Percentiles rank a stretch among this genome's conserved stretches.
Conservation (phyloP, 148 eudicot genomes). For the Tetragonia tetragonoides region DNA sequence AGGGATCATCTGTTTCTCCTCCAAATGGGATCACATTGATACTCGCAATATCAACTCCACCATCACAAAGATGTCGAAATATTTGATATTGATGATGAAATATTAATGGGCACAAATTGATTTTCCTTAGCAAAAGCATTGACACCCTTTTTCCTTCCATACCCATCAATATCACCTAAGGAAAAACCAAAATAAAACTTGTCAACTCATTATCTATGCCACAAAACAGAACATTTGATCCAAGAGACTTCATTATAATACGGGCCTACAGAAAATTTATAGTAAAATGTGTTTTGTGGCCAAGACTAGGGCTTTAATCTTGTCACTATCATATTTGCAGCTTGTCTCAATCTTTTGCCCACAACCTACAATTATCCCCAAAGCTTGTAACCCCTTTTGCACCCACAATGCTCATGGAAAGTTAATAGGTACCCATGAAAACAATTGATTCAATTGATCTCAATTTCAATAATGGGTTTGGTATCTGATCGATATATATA, state of each 20-base stretch:
- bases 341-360: no score
- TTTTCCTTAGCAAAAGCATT: slow-evolving; percentile 20
- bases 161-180: slow-evolving; percentile 1
- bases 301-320: no score
- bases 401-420: not conserved
- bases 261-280: no score
- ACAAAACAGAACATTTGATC: not conserved
- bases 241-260: no score
- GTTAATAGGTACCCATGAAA: no score
- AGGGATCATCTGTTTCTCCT: slow-evolving; percentile 40
- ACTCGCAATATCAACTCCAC: slow-evolving; percentile 8
- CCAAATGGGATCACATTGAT: slow-evolving; percentile 27
- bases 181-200: not conserved
- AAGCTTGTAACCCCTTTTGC: not conserved
- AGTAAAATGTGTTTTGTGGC: no score
- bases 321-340: no score
- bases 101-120: slow-evolving; percentile 2
- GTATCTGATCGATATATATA: not conserved
- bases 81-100: not conserved
- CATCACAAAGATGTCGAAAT: slow-evolving; percentile 11
- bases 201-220: not conserved
- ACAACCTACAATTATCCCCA: no score
- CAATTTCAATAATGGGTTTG: not conserved
- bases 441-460: no score
- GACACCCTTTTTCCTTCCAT: not conserved